Evolutionary conservation across 2,329 filamentous ascomycete species (phyloP).

Genomic region (Emergomyces orientalis): DNA sequence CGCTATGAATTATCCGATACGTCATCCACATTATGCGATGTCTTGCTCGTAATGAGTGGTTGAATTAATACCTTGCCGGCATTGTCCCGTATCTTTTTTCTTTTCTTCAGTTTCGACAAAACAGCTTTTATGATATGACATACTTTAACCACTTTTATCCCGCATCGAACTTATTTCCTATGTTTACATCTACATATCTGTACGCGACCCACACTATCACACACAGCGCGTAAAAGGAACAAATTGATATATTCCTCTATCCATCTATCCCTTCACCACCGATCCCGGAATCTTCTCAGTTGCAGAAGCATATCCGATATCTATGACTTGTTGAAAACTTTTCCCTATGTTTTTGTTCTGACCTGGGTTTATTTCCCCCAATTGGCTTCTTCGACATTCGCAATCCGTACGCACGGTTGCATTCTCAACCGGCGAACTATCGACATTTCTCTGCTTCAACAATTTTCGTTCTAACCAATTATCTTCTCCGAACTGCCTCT

Average conservation of each 20-base stretch:
- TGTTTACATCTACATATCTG: conserved; percentile 3
- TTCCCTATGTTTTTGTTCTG: not conserved
- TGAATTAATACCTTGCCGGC: not conserved
- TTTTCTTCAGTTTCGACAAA: not conserved
- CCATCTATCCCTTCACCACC: not conserved
- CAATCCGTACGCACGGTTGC: not conserved
- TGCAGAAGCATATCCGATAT: conserved; percentile 1
- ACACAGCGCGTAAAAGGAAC: not conserved
- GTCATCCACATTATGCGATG: conserved; percentile 3
- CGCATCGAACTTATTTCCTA: conserved; percentile 8
- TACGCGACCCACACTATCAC: not conserved
- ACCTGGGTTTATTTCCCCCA: conserved; percentile 2
- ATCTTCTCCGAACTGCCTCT: not conserved
- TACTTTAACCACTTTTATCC: conserved; percentile 6
- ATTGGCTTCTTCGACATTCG: not conserved
- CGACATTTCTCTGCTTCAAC: not conserved
- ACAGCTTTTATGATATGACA: conserved; percentile 9
- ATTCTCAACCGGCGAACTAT: not conserved
- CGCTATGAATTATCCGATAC: conserved; percentile 1
- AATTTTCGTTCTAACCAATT: not conserved
- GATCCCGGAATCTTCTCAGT: not conserved
- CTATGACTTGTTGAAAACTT: not conserved
- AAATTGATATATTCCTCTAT: not conserved
- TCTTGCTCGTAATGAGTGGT: conserved; percentile 1
- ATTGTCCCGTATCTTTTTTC: not conserved